Percentiles rank a stretch among this genome's conserved stretches.
These are phyloP conservation scores for Botryosphaeria agaves DNA, from an alignment of 2,329 filamentous ascomycete species.

Conservation along the genomic window DNA sequence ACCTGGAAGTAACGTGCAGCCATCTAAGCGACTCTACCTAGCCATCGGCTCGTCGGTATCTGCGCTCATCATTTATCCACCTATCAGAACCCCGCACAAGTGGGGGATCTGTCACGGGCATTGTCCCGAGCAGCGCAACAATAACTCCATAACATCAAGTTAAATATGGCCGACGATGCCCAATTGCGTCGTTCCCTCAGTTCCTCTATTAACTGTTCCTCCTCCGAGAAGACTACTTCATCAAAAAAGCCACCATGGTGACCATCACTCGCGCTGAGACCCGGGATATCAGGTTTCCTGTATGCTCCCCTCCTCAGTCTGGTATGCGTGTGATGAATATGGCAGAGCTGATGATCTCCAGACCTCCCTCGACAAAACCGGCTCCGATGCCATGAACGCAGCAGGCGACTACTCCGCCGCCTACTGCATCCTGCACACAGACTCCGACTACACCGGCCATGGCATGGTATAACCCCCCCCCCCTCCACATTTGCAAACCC, in stretches of 20 bases:
- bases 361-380: constrained; percentile 93
- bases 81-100: neutral
- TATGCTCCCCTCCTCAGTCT: constrained; percentile 7
- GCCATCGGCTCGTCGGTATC: neutral
- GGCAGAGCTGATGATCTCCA: constrained; percentile 11
- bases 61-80: neutral
- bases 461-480: constrained; percentile 44
- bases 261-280: constrained; percentile 28
- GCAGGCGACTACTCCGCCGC: constrained; percentile 84
- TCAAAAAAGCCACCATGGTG: constrained; percentile 17
- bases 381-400: constrained; percentile 92
- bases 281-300: constrained; percentile 31
- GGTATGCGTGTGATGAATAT: constrained; percentile 3
- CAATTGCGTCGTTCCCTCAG: neutral
- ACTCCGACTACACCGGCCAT: constrained; percentile 53
- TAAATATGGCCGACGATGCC: neutral
- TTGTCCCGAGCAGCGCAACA: neutral
- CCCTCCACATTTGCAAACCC: neutral
- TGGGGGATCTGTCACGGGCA: neutral
- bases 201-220: neutral
- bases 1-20: too few relatives aligned
- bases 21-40: too few relatives aligned
- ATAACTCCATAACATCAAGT: neutral
- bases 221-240: neutral
- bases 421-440: constrained; percentile 83